Evolutionary conservation across 176 grass and related monocot genomes (phyloP).

Genomic region (Echinochloa phyllopogon): DNA sequence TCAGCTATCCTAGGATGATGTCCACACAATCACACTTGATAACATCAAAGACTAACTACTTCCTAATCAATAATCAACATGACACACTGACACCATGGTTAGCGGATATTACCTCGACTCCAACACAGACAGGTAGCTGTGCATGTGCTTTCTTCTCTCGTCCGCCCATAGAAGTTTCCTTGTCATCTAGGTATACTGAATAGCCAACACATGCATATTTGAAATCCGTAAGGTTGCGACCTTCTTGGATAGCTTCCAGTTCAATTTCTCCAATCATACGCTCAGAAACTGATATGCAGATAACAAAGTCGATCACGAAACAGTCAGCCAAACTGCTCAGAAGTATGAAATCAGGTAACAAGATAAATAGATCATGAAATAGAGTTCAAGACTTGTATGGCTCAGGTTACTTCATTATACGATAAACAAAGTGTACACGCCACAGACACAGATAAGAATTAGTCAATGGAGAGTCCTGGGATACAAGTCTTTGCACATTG

Average conservation of each 20-base stretch:
- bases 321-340: slow-evolving; percentile 6
- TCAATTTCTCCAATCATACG: slow-evolving; percentile 84
- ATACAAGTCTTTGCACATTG: background rate
- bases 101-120: slow-evolving; percentile 69
- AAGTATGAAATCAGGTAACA: background rate
- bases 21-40: background rate
- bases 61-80: slow-evolving; percentile 17
- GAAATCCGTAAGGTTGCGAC: slow-evolving; percentile 77
- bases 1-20: background rate
- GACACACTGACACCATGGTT: slow-evolving; percentile 28
- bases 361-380: background rate
- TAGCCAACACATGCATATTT: slow-evolving; percentile 88
- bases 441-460: background rate
- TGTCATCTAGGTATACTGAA: slow-evolving; percentile 79
- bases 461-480: background rate
- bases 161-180: slow-evolving; percentile 51
- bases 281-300: slow-evolving; percentile 64
- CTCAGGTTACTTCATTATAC: slow-evolving; percentile 2
- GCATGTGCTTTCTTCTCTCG: slow-evolving; percentile 56
- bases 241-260: slow-evolving; percentile 78
- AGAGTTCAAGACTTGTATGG: background rate
- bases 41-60: slow-evolving; percentile 26
- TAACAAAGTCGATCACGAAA: background rate
- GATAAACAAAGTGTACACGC: background rate
- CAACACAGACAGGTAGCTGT: slow-evolving; percentile 77